phyloP scores from a whole-genome alignment of 176 grass and related monocot genomes.

The Aegilops tauschii region DNA sequence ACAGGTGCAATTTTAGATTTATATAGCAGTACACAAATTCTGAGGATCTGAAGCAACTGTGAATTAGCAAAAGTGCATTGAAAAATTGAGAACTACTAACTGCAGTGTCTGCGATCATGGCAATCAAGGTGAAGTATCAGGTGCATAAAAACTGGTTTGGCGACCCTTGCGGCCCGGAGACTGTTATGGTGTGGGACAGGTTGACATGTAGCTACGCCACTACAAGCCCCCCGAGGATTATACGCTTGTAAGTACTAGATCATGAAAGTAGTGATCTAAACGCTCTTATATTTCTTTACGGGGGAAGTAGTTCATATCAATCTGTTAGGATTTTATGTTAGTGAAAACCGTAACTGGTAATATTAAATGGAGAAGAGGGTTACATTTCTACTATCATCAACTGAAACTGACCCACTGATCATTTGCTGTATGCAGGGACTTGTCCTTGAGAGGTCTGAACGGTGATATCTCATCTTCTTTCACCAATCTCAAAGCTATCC shows the following conservation, averaged over 20 bases:
- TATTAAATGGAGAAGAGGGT: neutral
- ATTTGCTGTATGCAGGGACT: too few relatives aligned
- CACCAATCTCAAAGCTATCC: too few relatives aligned
- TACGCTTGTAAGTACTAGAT: slow-evolving; percentile 24
- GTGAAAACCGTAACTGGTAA: neutral
- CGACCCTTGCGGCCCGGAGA: slow-evolving; percentile 55
- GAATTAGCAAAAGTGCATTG: neutral
- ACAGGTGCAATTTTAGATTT: neutral
- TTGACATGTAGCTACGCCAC: slow-evolving; percentile 53
- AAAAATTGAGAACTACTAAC: neutral
- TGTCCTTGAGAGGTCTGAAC: too few relatives aligned
- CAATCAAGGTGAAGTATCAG: slow-evolving; percentile 44
- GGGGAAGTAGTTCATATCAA: neutral
- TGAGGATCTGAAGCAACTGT: too few relatives aligned
- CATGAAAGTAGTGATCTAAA: too few relatives aligned
- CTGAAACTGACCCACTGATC: too few relatives aligned
- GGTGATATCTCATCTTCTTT: too few relatives aligned
- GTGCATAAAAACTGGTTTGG: slow-evolving; percentile 56
- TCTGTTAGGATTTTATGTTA: neutral
- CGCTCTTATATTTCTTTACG: too few relatives aligned
- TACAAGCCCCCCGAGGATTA: slow-evolving; percentile 50
- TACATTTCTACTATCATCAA: too few relatives aligned
- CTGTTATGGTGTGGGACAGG: slow-evolving; percentile 41
- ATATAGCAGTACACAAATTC: too few relatives aligned
- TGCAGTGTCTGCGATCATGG: slow-evolving; percentile 52